phyloP scores from a whole-genome alignment of 1,284 basidiomycete species.

The Cryptococcus amylolentus region DNA sequence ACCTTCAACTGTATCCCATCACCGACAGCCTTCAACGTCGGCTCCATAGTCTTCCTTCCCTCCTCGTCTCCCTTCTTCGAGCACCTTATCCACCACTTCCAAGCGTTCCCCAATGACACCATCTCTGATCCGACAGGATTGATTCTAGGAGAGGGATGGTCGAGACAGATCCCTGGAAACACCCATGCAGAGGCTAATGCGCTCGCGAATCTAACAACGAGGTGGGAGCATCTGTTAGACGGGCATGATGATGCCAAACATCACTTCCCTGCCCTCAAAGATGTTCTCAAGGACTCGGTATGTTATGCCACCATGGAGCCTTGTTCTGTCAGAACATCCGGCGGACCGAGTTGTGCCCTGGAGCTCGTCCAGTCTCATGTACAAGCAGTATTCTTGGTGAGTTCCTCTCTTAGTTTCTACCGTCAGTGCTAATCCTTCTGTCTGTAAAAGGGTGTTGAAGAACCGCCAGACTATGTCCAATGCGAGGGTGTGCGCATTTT shows the following conservation, averaged over 20 bases:
- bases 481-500: constrained; percentile 83
- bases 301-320: constrained; percentile 96
- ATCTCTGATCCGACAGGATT: constrained; percentile 20
- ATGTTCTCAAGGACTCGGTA: constrained; percentile 53
- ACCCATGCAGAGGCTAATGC: constrained; percentile 98
- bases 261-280: constrained; percentile 46
- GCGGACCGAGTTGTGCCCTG: constrained; percentile 79
- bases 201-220: constrained; percentile 63
- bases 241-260: constrained; percentile 36
- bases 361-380: constrained; percentile 73
- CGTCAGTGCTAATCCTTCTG: neutral
- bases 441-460: constrained; percentile 64
- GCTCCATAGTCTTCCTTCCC: constrained; percentile 70
- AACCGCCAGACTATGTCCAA: constrained; percentile 91
- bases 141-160: constrained; percentile 78
- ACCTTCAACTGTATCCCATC: constrained; percentile 44
- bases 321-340: constrained; percentile 85
- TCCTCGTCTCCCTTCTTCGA: constrained; percentile 44
- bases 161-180: constrained; percentile 88
- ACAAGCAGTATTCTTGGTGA: constrained; percentile 68
- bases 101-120: constrained; percentile 17
- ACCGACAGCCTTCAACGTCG: constrained; percentile 89
- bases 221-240: constrained; percentile 45
- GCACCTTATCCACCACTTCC: constrained; percentile 35
- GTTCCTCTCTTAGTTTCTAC: constrained; percentile 6